Conservation (phyloP, 805 yeast genomes). For the Suhomyces vadensis region DNA sequence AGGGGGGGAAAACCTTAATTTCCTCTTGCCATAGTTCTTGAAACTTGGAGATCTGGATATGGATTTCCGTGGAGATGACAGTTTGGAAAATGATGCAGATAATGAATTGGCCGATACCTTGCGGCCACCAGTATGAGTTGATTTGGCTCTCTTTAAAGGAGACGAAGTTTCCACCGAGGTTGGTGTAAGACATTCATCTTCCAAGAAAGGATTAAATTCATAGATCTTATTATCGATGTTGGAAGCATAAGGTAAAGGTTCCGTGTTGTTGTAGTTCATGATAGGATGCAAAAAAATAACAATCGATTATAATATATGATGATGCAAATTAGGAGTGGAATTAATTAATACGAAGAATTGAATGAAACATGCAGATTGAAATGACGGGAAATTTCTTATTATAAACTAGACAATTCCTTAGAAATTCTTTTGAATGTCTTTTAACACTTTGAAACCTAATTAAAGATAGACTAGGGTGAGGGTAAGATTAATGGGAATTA, state of each 20-base stretch:
- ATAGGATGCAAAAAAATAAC: constrained; percentile 9
- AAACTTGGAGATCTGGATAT: constrained; percentile 1
- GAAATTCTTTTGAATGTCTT: too few relatives aligned
- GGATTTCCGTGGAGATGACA: background rate
- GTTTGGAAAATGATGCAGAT: constrained; percentile 4
- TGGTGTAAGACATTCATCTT: constrained; percentile 4
- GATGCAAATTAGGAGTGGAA: too few relatives aligned
- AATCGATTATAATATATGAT: too few relatives aligned
- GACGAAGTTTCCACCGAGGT: constrained; percentile 4
- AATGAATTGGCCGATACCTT: constrained; percentile 5
- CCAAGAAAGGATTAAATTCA: constrained; percentile 19
- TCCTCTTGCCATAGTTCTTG: constrained; percentile 8
- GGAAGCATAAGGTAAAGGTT: constrained; percentile 26
- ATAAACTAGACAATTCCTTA: too few relatives aligned
- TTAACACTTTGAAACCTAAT: too few relatives aligned
- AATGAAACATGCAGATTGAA: constrained; percentile 1
- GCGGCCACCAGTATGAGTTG: constrained; percentile 1
- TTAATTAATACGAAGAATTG: constrained; percentile 5
- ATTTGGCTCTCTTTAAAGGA: constrained; percentile 18
- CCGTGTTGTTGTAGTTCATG: constrained; percentile 19
- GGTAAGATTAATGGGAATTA: background rate
- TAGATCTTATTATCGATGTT: constrained; percentile 23
- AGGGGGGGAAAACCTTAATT: constrained; percentile 2
- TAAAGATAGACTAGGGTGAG: constrained; percentile 32
- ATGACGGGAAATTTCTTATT: background rate